phyloP scores from a whole-genome alignment of 116 monocot species.

The Zostera marina region DNA sequence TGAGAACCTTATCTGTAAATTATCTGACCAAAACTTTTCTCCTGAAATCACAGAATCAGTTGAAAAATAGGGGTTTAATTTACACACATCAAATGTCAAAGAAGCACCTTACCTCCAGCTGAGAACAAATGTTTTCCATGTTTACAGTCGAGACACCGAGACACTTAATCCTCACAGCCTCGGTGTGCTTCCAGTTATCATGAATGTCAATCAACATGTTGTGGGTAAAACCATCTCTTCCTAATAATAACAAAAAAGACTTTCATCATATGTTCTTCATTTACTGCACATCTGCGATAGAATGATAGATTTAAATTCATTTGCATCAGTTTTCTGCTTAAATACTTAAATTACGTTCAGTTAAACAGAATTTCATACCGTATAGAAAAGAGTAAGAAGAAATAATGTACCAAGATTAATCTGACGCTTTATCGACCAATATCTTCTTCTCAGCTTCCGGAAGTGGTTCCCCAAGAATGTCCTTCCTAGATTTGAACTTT shows the following conservation, averaged over 20 bases:
- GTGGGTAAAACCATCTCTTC: slow-evolving; percentile 96
- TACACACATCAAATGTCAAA: too few species aligned
- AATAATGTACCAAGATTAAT: slow-evolving; percentile 69
- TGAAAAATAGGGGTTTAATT: too few species aligned
- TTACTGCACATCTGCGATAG: too few species aligned
- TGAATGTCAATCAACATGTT: slow-evolving; percentile 99
- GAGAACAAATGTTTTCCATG: slow-evolving; percentile 82
- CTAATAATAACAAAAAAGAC: slow-evolving; percentile 15
- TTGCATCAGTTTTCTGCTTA: too few species aligned
- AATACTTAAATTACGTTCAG: too few species aligned
- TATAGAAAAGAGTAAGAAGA: neutral
- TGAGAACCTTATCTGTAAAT: slow-evolving; percentile 72
- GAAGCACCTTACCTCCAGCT: slow-evolving; percentile 98
- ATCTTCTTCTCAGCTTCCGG: slow-evolving; percentile 37
- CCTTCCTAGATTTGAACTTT: slow-evolving; percentile 23
- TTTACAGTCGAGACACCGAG: slow-evolving; percentile 95
- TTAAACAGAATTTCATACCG: too few species aligned
- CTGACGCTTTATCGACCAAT: slow-evolving; percentile 57
- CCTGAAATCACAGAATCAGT: slow-evolving; percentile 29
- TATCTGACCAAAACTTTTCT: slow-evolving; percentile 70
- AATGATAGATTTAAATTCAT: too few species aligned
- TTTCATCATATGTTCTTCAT: neutral
- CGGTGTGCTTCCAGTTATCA: slow-evolving; percentile 81
- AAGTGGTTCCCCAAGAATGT: slow-evolving; percentile 52
- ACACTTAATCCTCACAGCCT: slow-evolving; percentile 89